Base-by-base conservation (phyloP, 306 rosid genomes). In the Castanopsis chinensis region DNA sequence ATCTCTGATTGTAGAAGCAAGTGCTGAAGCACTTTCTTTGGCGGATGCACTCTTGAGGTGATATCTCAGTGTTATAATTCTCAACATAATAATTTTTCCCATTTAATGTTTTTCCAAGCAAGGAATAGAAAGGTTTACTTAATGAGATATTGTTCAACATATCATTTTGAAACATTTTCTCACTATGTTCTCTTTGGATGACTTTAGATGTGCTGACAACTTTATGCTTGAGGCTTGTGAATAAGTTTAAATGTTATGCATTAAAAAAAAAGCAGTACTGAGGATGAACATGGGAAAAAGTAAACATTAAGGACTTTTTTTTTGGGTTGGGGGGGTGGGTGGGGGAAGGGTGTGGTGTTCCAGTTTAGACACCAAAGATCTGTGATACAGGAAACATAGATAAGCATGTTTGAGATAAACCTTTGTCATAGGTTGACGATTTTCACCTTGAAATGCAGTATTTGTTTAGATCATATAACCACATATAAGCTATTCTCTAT, bases 1-100 rank as follows among this genome's bases (percentile, higher is more conserved):
- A 9, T 90, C 90, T 79, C 80, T 91, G 72, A 89, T 94, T 82
- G 94, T 94, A 72, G 97, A 94, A 79, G 97, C 92, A 67, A 91
- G 89, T 83, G 84, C 94, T 37, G 98, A 94, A 80, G 90, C 97
- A 82, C 89, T 92, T 72, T 88, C 95, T 56, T 76, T 92, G 81
- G 86, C 92, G 27, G 97, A 94, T 77, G 91, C 92, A 45, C 97
- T 94, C 84, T 78, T 94, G 87, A 94, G 98, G 98, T 94, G 82
- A 87, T 75, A 67, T 75, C 32, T 71, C 30, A 60, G 72, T 74
- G 53, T 45, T 74, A 71, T 54, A 57, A 18, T 53, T 59, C 81
- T 69, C 71, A 49, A 57, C 84, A 17, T 55, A 17, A 13, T 70
- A 15, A 3, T 80, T 79, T 89, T 70, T 60, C 27, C 55, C 33